phyloP scores from a whole-genome alignment of 129 eudicot species.

The Pittosporum tobira region DNA sequence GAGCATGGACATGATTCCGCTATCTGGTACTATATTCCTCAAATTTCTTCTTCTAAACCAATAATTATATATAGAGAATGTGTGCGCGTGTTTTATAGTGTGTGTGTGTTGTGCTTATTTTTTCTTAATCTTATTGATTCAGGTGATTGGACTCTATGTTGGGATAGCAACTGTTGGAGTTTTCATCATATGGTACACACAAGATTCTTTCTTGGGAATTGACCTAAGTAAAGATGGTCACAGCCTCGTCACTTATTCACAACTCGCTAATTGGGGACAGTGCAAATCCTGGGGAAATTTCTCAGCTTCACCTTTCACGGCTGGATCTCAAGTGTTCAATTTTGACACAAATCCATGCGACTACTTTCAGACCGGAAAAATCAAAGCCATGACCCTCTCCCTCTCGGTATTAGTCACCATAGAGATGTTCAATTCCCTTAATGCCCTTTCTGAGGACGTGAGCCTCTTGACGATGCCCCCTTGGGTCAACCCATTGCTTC shows the following conservation, averaged over 20 bases:
- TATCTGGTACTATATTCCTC: constrained; percentile 44
- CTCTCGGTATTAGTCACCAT: constrained; percentile 72
- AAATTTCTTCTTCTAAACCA: neutral
- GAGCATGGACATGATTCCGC: constrained; percentile 79
- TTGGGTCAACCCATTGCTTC: constrained; percentile 90
- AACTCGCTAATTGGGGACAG: constrained; percentile 75
- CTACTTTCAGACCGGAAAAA: constrained; percentile 61
- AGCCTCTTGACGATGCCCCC: constrained; percentile 85
- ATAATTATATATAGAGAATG: constrained; percentile 38
- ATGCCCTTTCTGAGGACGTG: constrained; percentile 77
- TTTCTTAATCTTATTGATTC: constrained; percentile 5
- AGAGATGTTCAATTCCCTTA: constrained; percentile 81
- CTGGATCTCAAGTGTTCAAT: constrained; percentile 33
- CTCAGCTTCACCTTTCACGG: constrained; percentile 53
- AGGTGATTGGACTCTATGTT: constrained; percentile 81
- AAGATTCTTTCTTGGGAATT: constrained; percentile 57
- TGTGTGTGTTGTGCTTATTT: too few relatives aligned
- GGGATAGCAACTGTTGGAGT: constrained; percentile 85
- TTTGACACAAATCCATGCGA: constrained; percentile 73
- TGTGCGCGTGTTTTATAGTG: too few relatives aligned
- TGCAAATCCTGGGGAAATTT: constrained; percentile 65
- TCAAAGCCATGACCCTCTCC: constrained; percentile 84
- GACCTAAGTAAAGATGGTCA: constrained; percentile 72
- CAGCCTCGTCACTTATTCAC: constrained; percentile 55
- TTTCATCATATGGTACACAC: constrained; percentile 80